phyloP scores from a whole-genome alignment of 1,139 yeast species.

The Arxiozyma heterogenica region DNA sequence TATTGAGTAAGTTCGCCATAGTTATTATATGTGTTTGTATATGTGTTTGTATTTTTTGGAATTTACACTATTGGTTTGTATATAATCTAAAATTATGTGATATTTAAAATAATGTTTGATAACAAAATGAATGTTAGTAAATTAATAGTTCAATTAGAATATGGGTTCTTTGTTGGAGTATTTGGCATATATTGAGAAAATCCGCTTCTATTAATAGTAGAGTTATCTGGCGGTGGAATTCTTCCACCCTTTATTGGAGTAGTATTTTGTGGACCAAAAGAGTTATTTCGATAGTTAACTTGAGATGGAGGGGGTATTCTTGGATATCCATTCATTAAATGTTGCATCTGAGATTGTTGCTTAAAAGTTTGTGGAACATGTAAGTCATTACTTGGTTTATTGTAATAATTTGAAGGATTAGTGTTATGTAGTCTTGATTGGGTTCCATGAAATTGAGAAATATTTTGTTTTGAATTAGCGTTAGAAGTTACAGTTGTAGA shows the following conservation, averaged over 20 bases:
- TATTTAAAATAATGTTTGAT: neutral
- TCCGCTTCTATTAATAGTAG: conserved; percentile 8
- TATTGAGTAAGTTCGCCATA: too few species aligned
- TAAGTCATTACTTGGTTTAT: neutral
- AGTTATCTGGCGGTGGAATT: neutral
- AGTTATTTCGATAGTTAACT: too few species aligned
- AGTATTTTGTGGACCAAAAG: neutral
- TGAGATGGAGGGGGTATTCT: neutral
- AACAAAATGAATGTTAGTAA: neutral
- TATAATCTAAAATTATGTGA: too few species aligned
- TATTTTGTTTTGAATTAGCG: neutral
- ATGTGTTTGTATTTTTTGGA: neutral
- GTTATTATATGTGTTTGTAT: neutral
- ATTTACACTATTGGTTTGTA: neutral
- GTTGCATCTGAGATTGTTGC: neutral
- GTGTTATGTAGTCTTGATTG: neutral
- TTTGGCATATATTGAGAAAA: conserved; percentile 28
- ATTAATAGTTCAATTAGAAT: conserved; percentile 10
- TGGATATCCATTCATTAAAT: neutral
- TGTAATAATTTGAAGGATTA: neutral
- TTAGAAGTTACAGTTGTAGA: neutral
- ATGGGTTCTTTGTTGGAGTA: conserved; percentile 21
- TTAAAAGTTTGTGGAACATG: neutral
- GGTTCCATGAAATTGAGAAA: neutral
- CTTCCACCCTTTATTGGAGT: neutral